phyloP scores from a whole-genome alignment of 1,139 yeast species.

The Nakaseomyces nivariensis region DNA sequence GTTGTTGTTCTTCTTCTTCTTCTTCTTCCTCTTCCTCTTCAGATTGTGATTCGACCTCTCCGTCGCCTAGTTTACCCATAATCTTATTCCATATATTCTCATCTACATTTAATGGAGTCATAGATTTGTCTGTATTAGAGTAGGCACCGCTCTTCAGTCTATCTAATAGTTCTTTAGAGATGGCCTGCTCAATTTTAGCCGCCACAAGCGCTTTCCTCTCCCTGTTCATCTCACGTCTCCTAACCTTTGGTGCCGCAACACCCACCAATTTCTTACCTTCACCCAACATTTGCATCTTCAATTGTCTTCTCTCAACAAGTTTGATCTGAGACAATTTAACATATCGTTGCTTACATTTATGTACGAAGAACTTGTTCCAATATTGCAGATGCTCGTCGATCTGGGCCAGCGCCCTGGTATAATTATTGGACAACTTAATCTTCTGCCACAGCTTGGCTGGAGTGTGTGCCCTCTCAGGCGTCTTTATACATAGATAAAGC shows the following conservation, averaged over 20 bases:
- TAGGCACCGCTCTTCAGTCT: slow-evolving; percentile 96
- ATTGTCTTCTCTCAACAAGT: slow-evolving; percentile 79
- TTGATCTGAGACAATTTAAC: slow-evolving; percentile 93
- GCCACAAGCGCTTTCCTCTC: slow-evolving; percentile 95
- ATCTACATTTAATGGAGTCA: slow-evolving; percentile 76
- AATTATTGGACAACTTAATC: slow-evolving; percentile 78
- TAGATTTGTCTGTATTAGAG: slow-evolving; percentile 54
- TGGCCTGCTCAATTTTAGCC: slow-evolving; percentile 91
- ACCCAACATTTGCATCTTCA: slow-evolving; percentile 62
- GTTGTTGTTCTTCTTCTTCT: slow-evolving; percentile 56
- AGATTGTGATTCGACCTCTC: slow-evolving; percentile 53
- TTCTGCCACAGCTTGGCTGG: slow-evolving; percentile 94
- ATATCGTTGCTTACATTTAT: slow-evolving; percentile 90
- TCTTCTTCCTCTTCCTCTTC: slow-evolving; percentile 46
- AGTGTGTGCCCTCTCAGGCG: slow-evolving; percentile 93
- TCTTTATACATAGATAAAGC: slow-evolving; percentile 86
- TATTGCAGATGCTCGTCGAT: slow-evolving; percentile 77
- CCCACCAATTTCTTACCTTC: slow-evolving; percentile 92
- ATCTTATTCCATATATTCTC: slow-evolving; percentile 94
- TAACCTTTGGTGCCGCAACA: slow-evolving; percentile 84
- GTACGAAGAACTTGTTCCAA: slow-evolving; percentile 87
- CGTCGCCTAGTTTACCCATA: slow-evolving; percentile 60
- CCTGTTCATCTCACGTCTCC: slow-evolving; percentile 84
- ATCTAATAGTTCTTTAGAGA: slow-evolving; percentile 87
- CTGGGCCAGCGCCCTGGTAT: slow-evolving; percentile 76